Conservation (phyloP, 768 basidiomycete genomes). For the Harrya chromipes region DNA sequence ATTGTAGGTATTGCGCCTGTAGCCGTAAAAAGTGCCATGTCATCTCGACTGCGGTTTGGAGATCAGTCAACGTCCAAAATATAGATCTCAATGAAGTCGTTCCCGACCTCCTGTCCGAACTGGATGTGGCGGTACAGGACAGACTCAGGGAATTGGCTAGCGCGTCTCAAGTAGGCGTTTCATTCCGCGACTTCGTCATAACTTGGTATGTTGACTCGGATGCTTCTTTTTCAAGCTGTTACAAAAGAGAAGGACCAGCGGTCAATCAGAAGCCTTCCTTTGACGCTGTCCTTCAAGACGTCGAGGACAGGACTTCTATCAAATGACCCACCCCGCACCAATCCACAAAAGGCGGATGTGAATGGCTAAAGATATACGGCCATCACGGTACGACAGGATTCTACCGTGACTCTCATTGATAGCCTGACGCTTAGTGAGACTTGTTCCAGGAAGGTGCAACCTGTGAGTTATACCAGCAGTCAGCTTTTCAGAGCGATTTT, state of each 20-base stretch:
- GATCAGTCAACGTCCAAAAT: background rate
- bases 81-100: conserved; percentile 20
- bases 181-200: background rate
- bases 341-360: background rate
- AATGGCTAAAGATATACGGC: background rate
- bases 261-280: conserved; percentile 10
- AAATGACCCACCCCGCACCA: background rate
- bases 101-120: conserved; percentile 17
- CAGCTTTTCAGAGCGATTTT: background rate
- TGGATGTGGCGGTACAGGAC: conserved; percentile 4
- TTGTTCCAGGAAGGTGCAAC: conserved; percentile 4
- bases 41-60: background rate
- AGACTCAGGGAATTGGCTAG: conserved; percentile 13
- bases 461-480: conserved; percentile 1
- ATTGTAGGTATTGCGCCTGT: conserved; percentile 12
- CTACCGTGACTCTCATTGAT: background rate
- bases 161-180: conserved; percentile 5
- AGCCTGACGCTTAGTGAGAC: background rate
- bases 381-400: conserved; percentile 1
- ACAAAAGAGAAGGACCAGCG: conserved; percentile 7
- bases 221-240: conserved; percentile 7
- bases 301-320: conserved; percentile 6
- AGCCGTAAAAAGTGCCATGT: conserved; percentile 13
- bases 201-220: background rate
- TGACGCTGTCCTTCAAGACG: conserved; percentile 6